These are phyloP conservation scores for Anthostomella pinea DNA, from an alignment of 2,329 filamentous ascomycete species.

Conservation along the genomic window DNA sequence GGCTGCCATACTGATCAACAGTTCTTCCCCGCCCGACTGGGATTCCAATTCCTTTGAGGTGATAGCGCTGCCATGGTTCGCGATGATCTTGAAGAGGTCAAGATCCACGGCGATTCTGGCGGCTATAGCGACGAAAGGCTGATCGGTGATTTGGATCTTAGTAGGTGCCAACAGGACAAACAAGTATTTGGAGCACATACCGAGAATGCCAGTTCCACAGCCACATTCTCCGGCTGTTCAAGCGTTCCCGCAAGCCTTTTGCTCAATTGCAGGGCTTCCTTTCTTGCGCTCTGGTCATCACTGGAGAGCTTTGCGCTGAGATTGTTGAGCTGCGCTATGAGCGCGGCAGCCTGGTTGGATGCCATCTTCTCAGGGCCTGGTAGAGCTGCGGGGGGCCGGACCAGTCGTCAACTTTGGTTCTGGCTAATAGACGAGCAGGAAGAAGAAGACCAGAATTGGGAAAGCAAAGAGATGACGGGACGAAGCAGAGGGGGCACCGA, in stretches of 20 bases:
- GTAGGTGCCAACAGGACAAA: neutral
- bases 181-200: constrained; percentile 5
- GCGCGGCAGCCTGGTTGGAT: too few relatives aligned
- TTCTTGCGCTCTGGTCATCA: constrained; percentile 6
- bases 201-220: constrained; percentile 15
- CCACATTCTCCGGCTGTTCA: constrained; percentile 14
- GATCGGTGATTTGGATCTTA: neutral
- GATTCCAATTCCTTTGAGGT: constrained; percentile 20
- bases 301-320: too few relatives aligned
- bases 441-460: too few relatives aligned
- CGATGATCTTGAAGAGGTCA: constrained; percentile 24
- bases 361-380: too few relatives aligned
- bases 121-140: constrained; percentile 23
- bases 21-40: constrained; percentile 23
- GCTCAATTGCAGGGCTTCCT: constrained; percentile 11
- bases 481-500: too few relatives aligned
- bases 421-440: too few relatives aligned
- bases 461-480: too few relatives aligned
- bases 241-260: constrained; percentile 10
- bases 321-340: too few relatives aligned
- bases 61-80: constrained; percentile 8
- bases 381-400: too few relatives aligned
- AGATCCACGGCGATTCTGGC: constrained; percentile 23
- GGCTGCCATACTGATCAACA: constrained; percentile 22
- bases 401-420: too few relatives aligned